Percentiles rank a stretch among this genome's conserved stretches.
phyloP scores from a whole-genome alignment of 192 early-diverging fungal genomes.

The Geranomyces michiganensis region DNA sequence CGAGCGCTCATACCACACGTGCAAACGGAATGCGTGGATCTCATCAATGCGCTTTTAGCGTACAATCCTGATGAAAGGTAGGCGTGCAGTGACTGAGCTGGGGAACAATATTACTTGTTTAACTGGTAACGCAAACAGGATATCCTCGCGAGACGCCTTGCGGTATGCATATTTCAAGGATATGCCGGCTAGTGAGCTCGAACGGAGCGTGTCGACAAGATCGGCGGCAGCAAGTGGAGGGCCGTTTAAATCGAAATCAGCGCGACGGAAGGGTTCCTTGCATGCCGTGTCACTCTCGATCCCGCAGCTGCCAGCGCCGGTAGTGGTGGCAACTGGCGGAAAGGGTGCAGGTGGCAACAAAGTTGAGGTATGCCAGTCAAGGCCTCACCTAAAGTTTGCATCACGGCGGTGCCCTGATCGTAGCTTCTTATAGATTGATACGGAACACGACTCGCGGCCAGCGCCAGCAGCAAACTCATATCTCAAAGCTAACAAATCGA shows the following conservation, averaged over 20 bases:
- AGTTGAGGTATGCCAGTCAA: not conserved
- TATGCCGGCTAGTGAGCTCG: slow-evolving; percentile 8
- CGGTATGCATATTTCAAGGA: slow-evolving; percentile 52
- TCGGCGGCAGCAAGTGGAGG: not conserved
- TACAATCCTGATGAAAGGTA: slow-evolving; percentile 60
- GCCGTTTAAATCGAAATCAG: slow-evolving; percentile 4
- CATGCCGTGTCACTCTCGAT: not conserved
- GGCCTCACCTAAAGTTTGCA: too few relatives aligned
- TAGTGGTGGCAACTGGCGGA: not conserved
- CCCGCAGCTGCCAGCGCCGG: not conserved
- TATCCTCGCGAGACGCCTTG: slow-evolving; percentile 50
- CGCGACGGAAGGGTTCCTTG: not conserved
- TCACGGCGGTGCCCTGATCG: too few relatives aligned
- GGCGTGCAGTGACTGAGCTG: too few relatives aligned
- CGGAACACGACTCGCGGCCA: not conserved
- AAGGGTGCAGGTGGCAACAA: not conserved
- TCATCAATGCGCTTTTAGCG: slow-evolving; percentile 48
- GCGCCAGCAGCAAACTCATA: not conserved
- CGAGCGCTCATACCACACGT: slow-evolving; percentile 49
- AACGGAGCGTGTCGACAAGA: not conserved
- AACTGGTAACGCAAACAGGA: too few relatives aligned
- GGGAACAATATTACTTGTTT: too few relatives aligned
- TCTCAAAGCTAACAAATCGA: not conserved
- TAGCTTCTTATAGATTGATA: not conserved
- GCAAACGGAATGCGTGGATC: slow-evolving; percentile 48